Conservation (phyloP, 2,329 filamentous ascomycete species). For the Fusarium sp. region DNA sequence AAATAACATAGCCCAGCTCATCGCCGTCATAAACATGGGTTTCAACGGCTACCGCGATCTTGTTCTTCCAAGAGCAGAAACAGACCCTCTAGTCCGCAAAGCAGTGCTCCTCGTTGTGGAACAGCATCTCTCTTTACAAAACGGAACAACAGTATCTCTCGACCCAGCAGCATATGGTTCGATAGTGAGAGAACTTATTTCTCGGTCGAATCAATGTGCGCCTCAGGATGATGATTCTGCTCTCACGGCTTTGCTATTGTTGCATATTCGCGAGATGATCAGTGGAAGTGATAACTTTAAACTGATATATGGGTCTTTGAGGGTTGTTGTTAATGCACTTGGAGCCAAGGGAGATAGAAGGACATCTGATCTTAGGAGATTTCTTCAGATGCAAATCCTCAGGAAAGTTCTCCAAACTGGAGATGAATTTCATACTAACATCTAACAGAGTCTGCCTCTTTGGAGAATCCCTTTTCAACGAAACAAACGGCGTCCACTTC, state of each 20-base stretch:
- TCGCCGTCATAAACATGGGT: constrained; percentile 41
- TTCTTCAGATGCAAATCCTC: constrained; percentile 36
- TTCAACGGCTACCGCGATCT: constrained; percentile 41
- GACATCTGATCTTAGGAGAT: constrained; percentile 30
- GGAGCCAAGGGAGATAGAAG: background rate
- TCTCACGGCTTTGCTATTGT: constrained; percentile 30
- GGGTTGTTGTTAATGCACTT: constrained; percentile 32
- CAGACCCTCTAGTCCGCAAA: constrained; percentile 32
- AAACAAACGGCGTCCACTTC: constrained; percentile 37
- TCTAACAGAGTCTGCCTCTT: constrained; percentile 24
- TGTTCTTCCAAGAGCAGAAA: constrained; percentile 34
- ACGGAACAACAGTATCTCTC: constrained; percentile 4
- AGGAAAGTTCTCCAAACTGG: background rate
- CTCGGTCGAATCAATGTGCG: constrained; percentile 29
- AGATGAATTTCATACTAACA: background rate
- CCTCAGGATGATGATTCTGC: constrained; percentile 40
- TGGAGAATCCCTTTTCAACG: constrained; percentile 38
- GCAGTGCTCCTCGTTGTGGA: constrained; percentile 36
- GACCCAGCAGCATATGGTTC: constrained; percentile 28
- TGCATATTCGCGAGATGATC: constrained; percentile 41
- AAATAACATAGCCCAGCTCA: constrained; percentile 39
- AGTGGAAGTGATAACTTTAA: constrained; percentile 41
- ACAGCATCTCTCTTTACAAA: constrained; percentile 38
- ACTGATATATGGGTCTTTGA: constrained; percentile 33
- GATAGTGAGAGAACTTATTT: constrained; percentile 32